Conservation (phyloP, 2,329 filamentous ascomycete species). For the Exophiala sp. region DNA sequence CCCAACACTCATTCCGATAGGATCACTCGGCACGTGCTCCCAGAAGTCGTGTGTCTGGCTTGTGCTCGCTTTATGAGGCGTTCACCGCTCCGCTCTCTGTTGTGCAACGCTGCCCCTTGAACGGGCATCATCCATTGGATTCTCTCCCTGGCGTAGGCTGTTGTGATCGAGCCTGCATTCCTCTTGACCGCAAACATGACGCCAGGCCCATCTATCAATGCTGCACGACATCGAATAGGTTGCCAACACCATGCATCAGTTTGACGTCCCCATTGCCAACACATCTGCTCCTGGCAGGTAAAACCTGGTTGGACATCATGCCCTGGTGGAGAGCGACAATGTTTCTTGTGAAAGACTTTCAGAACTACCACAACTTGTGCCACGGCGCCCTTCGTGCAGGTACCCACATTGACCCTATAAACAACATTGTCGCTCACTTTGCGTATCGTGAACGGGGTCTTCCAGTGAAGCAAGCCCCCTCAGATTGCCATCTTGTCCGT, state of each 20-base stretch:
- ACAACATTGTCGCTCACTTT: not conserved
- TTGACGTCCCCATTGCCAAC: not conserved
- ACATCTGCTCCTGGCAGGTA: not conserved
- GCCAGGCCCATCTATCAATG: not conserved
- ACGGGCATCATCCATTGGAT: not conserved
- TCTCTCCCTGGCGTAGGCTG: not conserved
- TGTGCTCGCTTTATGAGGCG: constrained; percentile 7
- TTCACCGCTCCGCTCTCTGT: constrained; percentile 4
- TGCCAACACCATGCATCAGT: not conserved
- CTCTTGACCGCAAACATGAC: not conserved
- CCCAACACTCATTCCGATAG: not conserved
- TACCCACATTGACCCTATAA: not conserved
- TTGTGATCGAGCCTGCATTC: constrained; percentile 1
- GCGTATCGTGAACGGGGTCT: not conserved
- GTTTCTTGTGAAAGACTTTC: not conserved
- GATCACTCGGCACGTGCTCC: constrained; percentile 4
- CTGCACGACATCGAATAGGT: not conserved
- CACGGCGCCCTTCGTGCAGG: not conserved
- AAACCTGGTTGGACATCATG: not conserved
- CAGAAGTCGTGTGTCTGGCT: not conserved
- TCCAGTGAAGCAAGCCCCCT: not conserved
- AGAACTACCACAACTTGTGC: not conserved
- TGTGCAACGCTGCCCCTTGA: constrained; percentile 1
- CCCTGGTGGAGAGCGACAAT: not conserved
- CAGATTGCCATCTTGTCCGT: not conserved